Conservation (phyloP, 2,329 filamentous ascomycete species). For the Aotearoamyces nothofagi region DNA sequence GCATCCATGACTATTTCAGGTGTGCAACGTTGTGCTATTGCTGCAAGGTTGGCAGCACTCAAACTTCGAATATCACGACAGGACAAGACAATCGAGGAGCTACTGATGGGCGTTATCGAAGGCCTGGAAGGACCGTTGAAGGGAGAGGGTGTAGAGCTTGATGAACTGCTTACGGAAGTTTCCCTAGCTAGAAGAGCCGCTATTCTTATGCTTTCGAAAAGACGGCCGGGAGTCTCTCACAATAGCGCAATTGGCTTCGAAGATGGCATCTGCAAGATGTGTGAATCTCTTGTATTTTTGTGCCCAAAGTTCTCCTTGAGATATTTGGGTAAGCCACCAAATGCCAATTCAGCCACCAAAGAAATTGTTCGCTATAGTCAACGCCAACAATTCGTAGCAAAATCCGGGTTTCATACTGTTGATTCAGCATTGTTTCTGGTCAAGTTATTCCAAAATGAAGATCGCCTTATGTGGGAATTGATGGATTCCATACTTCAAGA, state of each 20-base stretch:
- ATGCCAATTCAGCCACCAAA: slow-evolving; percentile 35
- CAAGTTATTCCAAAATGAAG: slow-evolving; percentile 34
- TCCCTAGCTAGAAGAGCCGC: slow-evolving; percentile 38
- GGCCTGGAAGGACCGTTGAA: slow-evolving; percentile 42
- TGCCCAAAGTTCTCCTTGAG: slow-evolving; percentile 44
- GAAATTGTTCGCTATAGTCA: slow-evolving; percentile 46
- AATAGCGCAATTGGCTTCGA: slow-evolving; percentile 2
- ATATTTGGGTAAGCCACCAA: slow-evolving; percentile 44
- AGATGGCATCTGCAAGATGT: slow-evolving; percentile 20
- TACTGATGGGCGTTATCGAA: slow-evolving; percentile 33
- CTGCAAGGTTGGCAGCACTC: slow-evolving; percentile 38
- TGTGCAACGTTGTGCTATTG: slow-evolving; percentile 28
- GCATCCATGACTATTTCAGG: slow-evolving; percentile 13
- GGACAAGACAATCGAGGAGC: slow-evolving; percentile 22
- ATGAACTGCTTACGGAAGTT: slow-evolving; percentile 42
- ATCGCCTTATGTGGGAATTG: slow-evolving; percentile 33
- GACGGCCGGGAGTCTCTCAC: slow-evolving; percentile 7
- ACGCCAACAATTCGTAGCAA: slow-evolving; percentile 29
- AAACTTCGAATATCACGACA: slow-evolving; percentile 30
- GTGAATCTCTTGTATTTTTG: slow-evolving; percentile 40
- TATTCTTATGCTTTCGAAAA: slow-evolving; percentile 28
- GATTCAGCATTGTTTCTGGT: slow-evolving; percentile 43
- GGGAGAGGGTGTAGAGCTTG: slow-evolving; percentile 41
- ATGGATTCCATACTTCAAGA: slow-evolving; percentile 43
- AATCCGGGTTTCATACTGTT: slow-evolving; percentile 38